Base-by-base conservation (phyloP, 768 basidiomycete genomes). In the Crassisporium funariophilum region DNA sequence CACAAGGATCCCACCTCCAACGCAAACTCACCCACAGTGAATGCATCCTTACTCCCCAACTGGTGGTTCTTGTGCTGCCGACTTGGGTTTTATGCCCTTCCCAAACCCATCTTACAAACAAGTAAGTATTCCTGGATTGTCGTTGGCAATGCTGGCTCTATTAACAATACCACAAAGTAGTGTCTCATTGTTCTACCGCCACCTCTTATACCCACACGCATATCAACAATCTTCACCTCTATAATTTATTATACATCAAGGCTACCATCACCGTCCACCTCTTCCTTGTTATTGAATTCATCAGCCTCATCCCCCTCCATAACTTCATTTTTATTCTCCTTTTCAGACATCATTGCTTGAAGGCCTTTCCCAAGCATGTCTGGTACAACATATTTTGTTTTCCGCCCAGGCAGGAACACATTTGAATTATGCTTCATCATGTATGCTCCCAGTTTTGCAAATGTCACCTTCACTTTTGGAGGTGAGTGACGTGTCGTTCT, bases 401-500 rank as follows among this genome's bases (percentile, higher is more conserved):
- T 29, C 8, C 27, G 27, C 7, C 27, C 27, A 7, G 27, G 8
- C 27, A 29, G 8, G 13, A 29, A 29, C 13, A 13, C 13, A 13
- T 29, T 29, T 29, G 27, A 29, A 29, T 29, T 29, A 7, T 29
- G 27, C 13, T 29, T 29, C 13, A 13, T 29, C 27, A 29, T 29
- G 27, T 29, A 29, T 29, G 27, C 27, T 29, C 27, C 27, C 13
- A 29, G 27, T 13, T 29, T 29, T 29, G 27, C 31, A 36, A 67
- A 59, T 10, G 61, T 67, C 10, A 46, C 49, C 17, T 35, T 41
- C 62, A 70, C 62, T 17, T 66, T 46, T 9, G 65, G 60, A 33
- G 57, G 48, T 6, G 53, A 52, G 36, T 73, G 68, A 1, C 39
- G 35, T 6, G 58, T 49, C 1, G 65, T 69, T 7, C 49, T 48